Conservation (phyloP, 352 stramenopile genomes). For the Pseudoperonospora humuli region DNA sequence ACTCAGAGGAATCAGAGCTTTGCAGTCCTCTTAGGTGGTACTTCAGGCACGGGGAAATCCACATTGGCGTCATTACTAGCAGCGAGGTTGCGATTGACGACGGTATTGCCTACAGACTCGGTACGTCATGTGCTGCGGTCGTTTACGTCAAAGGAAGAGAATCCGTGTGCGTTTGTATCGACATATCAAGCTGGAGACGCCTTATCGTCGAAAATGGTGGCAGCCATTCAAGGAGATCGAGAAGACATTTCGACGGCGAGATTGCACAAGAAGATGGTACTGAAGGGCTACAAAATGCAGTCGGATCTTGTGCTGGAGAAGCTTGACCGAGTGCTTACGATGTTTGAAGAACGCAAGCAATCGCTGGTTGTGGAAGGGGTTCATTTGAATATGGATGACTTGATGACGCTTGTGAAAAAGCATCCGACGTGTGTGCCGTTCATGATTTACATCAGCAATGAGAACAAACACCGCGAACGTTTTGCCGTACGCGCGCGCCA, state of each 20-base stretch:
- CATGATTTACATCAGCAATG: constrained; percentile 86
- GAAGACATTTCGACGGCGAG: constrained; percentile 58
- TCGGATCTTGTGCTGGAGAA: constrained; percentile 78
- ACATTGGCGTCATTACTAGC: constrained; percentile 77
- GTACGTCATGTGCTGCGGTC: constrained; percentile 75
- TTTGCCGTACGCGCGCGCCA: constrained; percentile 78
- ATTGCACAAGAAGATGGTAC: constrained; percentile 74
- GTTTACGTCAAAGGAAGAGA: constrained; percentile 75
- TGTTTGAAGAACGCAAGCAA: constrained; percentile 77
- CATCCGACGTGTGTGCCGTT: constrained; percentile 84
- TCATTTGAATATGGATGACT: constrained; percentile 78
- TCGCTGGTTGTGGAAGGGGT: constrained; percentile 84
- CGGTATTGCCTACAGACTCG: constrained; percentile 78
- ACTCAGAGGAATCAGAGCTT: constrained; percentile 83
- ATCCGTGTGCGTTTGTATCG: constrained; percentile 77
- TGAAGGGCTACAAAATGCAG: constrained; percentile 80
- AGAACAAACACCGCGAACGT: constrained; percentile 80
- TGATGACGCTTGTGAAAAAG: constrained; percentile 66
- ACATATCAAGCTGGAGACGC: constrained; percentile 85
- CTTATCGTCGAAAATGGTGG: constrained; percentile 39
- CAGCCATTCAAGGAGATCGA: constrained; percentile 32
- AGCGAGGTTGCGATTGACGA: constrained; percentile 69
- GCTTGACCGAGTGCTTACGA: constrained; percentile 72
- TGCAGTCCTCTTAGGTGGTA: constrained; percentile 78
- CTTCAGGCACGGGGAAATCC: constrained; percentile 80